These are phyloP conservation scores for Corynascus novoguineensis DNA, from an alignment of 495 filamentous ascomycete genomes.

Conservation along the genomic window DNA sequence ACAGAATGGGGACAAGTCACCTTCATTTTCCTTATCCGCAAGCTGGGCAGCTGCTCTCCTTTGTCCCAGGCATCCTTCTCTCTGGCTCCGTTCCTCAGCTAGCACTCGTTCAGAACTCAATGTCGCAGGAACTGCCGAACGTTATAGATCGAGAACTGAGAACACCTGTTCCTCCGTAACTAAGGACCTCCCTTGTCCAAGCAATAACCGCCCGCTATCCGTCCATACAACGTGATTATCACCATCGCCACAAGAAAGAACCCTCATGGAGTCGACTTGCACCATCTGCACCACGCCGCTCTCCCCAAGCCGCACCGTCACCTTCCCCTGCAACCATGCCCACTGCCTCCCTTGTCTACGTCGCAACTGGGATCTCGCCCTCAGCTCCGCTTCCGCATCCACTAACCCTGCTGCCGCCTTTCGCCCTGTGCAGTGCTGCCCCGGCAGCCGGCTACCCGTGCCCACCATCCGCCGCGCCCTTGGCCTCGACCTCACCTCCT, in stretches of 20 bases:
- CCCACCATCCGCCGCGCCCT: not conserved
- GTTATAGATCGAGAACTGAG: too few relatives aligned
- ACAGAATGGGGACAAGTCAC: not conserved
- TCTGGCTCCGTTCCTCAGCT: too few relatives aligned
- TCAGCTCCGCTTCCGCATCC: not conserved
- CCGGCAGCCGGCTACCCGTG: not conserved
- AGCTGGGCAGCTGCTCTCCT: not conserved
- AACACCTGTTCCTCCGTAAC: too few relatives aligned
- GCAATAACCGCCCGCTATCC: too few relatives aligned
- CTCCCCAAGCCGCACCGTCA: not conserved
- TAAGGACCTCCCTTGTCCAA: too few relatives aligned
- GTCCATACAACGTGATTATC: not conserved
- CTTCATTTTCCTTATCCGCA: not conserved
- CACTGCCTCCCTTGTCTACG: conserved; percentile 14
- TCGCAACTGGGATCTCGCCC: not conserved
- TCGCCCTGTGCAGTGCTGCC: conserved; percentile 21
- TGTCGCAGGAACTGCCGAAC: too few relatives aligned
- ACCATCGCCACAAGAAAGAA: not conserved
- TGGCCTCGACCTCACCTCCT: not conserved
- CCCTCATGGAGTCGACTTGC: conserved; percentile 2
- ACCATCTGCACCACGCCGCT: conserved; percentile 12
- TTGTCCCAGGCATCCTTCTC: not conserved
- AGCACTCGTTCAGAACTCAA: too few relatives aligned
- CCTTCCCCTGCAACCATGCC: conserved; percentile 12
- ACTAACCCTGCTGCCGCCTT: conserved; percentile 13